Base-by-base conservation (phyloP, 2,329 filamentous ascomycete species). In the Colletotrichum sp. region DNA sequence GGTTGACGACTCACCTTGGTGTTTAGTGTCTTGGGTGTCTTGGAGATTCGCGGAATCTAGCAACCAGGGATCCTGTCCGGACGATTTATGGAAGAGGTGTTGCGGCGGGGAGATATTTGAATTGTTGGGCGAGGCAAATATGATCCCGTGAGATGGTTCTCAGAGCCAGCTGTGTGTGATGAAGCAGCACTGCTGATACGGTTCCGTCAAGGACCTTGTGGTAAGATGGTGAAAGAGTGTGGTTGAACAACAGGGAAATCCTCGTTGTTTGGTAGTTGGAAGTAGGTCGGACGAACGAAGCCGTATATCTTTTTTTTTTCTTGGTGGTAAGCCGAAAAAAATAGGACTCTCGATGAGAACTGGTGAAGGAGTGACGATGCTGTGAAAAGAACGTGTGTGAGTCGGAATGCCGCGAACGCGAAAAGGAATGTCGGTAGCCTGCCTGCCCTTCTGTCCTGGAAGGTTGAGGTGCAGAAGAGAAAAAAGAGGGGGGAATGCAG, bases 141-240 rank as follows among this genome's bases (percentile, higher is more conserved):
- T 62, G 49, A 49, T 73, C 71, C 71, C 66, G 68, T 73, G 70
- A 59, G 69, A 68, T 76, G 75, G 44, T 76, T 79, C 77, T 78
- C 72, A 76, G 75, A 78, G 69, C 68, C 72, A 75, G 71, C 68
- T 75, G 70, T 76, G 71, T 74, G 69, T 68, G 66, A 39, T 72
- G 69, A 66, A 55, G 76, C 78, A 80, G 79, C 80, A 77, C 79
- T 77, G 79, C 80, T 80, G 79, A 78, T 73, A 72, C 69, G 73
- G 76, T 79, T 76, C 78, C 76, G 78, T 78, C 79, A 77, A 80
- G 78, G 77, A 79, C 72, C 72, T 71, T 59, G 75, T 71, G 67
- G 77, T 72, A 62, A 57, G 68, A 70, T 78, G 63, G 24, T 57
- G 57, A 68, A 74, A 74, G 72, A 64, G 77, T 79, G 78, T 78